Conservation (phyloP, 805 yeast genomes). For the Ogataea nakhonphanomensis region DNA sequence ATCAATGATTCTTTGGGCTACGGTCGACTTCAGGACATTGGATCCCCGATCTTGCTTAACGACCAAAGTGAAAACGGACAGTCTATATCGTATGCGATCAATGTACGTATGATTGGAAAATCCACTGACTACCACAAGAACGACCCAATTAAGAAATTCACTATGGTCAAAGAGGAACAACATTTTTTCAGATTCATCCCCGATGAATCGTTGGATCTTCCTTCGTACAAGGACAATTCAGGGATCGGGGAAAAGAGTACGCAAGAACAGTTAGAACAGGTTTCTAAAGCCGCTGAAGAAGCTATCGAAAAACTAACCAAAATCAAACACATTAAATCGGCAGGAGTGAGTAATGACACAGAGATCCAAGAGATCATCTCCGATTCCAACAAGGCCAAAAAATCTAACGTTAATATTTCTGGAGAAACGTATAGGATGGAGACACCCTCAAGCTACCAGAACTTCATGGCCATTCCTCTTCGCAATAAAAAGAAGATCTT, state of each 20-base stretch:
- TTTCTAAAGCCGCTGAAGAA: conserved; percentile 16
- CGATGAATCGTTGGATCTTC: conserved; percentile 17
- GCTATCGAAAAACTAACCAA: conserved; percentile 13
- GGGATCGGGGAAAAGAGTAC: conserved; percentile 5
- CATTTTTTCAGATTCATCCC: conserved; percentile 22
- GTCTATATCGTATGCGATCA: conserved; percentile 48
- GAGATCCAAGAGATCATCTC: conserved; percentile 19
- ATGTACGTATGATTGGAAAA: conserved; percentile 48
- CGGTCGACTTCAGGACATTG: conserved; percentile 46
- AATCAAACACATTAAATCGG: conserved; percentile 13
- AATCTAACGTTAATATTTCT: conserved; percentile 2
- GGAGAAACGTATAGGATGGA: conserved; percentile 1
- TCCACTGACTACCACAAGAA: conserved; percentile 14
- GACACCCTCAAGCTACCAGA: neutral
- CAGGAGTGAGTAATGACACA: conserved; percentile 20
- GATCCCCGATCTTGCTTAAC: conserved; percentile 48
- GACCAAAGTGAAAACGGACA: conserved; percentile 43
- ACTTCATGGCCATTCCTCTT: conserved; percentile 7
- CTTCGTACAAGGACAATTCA: conserved; percentile 12
- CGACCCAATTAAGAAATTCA: conserved; percentile 12
- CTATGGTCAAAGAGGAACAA: conserved; percentile 22
- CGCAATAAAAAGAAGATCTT: conserved; percentile 18
- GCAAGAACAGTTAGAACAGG: conserved; percentile 13
- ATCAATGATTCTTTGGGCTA: conserved; percentile 47
- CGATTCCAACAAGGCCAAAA: conserved; percentile 15